Evolutionary conservation across 805 yeast genomes (phyloP), one percentile per base, ranked within the genome.

Genomic region (Candida arabinofermentans): DNA sequence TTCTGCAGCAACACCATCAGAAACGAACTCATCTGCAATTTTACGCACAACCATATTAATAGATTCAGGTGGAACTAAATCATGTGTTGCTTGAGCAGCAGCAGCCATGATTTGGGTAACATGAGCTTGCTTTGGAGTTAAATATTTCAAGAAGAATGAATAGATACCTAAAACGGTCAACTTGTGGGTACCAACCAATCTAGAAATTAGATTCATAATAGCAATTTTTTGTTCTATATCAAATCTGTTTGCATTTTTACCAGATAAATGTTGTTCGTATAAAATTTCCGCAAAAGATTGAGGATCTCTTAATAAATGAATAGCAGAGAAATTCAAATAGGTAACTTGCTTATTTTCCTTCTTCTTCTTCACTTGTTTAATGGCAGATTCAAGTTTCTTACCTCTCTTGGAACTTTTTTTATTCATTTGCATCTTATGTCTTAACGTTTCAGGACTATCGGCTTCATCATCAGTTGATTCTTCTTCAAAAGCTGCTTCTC

Each of bases 31-130:
- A 65, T 93, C 95, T 1, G 99, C 98, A 50, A 93, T 81, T 59
- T 91, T 93, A 43, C 96, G 78, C 8, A 93, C 82, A 52, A 93
- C 80, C 38, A 83, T 82, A 34, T 75, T 70, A 46, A 93, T 76
- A 13, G 81, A 79, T 61, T 93, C 99, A 5, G 99, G 99, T 21
- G 99, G 99, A 7, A 93, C 96, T 56, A 93, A 71, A 57, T 93
- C 98, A 61, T 93, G 99, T 22, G 95, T 77, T 0, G 98, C 88
- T 70, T 93, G 99, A 0, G 99, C 99, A 36, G 86, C 74, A 4
- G 98, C 96, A 7, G 99, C 98, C 87, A 93, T 79, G 50, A 93
- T 83, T 62, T 88, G 95, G 0, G 99, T 93, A 34, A 93, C 99
- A 53, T 91, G 85, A 43, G 79, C 71, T 66, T 93, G 98, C 62